phyloP scores from a whole-genome alignment of 306 rosid species.

The Cucurbita ficifolia region DNA sequence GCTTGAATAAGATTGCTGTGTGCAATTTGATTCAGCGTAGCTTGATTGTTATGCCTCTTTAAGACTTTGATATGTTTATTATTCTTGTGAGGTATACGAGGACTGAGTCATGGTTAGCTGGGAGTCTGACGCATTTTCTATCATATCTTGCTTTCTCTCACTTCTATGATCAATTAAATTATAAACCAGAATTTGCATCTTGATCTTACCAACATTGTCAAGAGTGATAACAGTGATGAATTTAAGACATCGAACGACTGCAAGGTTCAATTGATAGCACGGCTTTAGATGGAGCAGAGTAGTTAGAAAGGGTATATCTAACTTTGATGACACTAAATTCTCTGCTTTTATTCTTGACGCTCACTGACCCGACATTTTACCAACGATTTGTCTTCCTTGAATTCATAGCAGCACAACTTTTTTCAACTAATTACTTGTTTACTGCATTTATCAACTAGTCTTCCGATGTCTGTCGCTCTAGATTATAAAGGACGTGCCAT shows the following conservation, averaged over 20 bases:
- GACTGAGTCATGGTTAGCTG: neutral
- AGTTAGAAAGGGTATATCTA: slow-evolving; percentile 1
- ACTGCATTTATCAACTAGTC: neutral
- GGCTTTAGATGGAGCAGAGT: slow-evolving; percentile 6
- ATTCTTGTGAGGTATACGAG: neutral
- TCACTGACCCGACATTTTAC: neutral
- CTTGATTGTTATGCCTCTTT: neutral
- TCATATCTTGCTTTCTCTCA: neutral
- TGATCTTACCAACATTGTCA: neutral
- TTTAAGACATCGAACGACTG: neutral
- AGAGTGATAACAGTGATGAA: slow-evolving; percentile 1
- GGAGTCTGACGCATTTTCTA: neutral
- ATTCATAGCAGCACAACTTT: neutral
- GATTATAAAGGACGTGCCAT: neutral
- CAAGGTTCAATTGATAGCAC: neutral
- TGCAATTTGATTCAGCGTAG: neutral
- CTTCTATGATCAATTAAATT: neutral
- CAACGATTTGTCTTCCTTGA: neutral
- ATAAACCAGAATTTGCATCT: neutral
- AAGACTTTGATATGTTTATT: neutral
- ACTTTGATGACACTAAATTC: neutral
- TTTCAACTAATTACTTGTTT: neutral
- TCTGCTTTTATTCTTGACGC: neutral
- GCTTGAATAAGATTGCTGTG: neutral
- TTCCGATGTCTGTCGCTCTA: neutral